Evolutionary conservation across 495 filamentous ascomycete genomes (phyloP).

Genomic region (Penicillium taxi): DNA sequence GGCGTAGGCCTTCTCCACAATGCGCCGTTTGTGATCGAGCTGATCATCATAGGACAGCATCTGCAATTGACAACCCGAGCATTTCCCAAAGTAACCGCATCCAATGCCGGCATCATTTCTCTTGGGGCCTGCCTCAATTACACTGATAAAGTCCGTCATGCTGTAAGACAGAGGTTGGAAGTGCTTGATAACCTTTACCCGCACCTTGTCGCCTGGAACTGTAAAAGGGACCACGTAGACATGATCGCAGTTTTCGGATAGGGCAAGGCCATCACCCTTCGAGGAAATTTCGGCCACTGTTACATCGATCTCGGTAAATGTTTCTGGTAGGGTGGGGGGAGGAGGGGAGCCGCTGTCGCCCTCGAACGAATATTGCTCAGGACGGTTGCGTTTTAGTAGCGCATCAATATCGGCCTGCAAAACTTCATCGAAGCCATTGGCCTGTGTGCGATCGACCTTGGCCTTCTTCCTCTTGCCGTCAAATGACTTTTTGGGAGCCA

Average conservation of each 20-base stretch:
- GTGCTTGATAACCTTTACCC: conserved; percentile 70
- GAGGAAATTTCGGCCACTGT: conserved; percentile 70
- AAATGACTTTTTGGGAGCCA: conserved; percentile 19
- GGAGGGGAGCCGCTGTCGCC: conserved; percentile 14
- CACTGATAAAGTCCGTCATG: conserved; percentile 70
- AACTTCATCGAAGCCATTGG: conserved; percentile 56
- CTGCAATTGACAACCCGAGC: conserved; percentile 93
- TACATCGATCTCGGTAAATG: conserved; percentile 70
- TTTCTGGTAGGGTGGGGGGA: conserved; percentile 48
- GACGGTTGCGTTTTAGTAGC: conserved; percentile 48
- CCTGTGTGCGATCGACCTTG: conserved; percentile 30
- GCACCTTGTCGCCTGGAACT: conserved; percentile 73
- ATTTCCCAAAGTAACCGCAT: conserved; percentile 80
- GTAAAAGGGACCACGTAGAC: conserved; percentile 88
- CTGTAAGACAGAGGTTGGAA: conserved; percentile 53
- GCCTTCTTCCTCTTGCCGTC: conserved; percentile 47
- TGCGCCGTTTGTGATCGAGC: conserved; percentile 69
- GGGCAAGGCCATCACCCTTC: conserved; percentile 80
- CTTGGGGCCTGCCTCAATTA: conserved; percentile 61
- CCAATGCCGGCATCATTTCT: conserved; percentile 68
- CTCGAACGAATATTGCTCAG: conserved; percentile 21
- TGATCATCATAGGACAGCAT: conserved; percentile 89
- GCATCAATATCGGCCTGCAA: conserved; percentile 60
- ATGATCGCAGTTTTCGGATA: conserved; percentile 54
- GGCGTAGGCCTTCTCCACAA: conserved; percentile 84